A percentile compares a stretch with the other conserved stretches of the same genome.
phyloP scores from a whole-genome alignment of 345 rosid species.

The Aegle marmelos region DNA sequence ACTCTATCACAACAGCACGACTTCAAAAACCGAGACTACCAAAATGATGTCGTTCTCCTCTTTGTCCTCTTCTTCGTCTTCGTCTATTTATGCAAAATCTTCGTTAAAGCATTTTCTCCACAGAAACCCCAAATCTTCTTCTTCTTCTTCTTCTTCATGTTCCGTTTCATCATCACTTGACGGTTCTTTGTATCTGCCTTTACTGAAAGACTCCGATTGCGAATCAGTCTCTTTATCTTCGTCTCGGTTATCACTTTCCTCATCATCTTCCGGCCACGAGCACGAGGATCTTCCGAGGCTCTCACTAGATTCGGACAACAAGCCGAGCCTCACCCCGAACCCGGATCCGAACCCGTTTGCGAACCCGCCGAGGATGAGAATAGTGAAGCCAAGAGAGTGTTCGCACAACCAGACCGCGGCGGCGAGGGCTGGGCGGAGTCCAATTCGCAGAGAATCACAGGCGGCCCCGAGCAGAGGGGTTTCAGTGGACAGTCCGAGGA shows the following conservation, averaged over 20 bases:
- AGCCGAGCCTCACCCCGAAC: conserved; percentile 32
- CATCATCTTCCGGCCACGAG: conserved; percentile 87
- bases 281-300: conserved; percentile 79
- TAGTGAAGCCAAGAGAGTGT: conserved; percentile 52
- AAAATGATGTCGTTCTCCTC: conserved; percentile 19
- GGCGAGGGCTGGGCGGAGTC: conserved; percentile 53
- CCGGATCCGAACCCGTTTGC: conserved; percentile 60
- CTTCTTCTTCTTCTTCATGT: conserved; percentile 23
- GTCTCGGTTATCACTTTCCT: conserved; percentile 79
- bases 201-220: conserved; percentile 61
- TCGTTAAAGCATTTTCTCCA: conserved; percentile 59
- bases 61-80: too few relatives aligned
- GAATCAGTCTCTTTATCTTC: conserved; percentile 71
- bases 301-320: conserved; percentile 73
- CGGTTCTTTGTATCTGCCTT: conserved; percentile 54
- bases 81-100: conserved; percentile 43
- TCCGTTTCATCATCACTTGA: conserved; percentile 27
- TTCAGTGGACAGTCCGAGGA: conserved; percentile 85
- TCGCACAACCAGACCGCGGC: conserved; percentile 11
- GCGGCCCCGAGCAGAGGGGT: conserved; percentile 53
- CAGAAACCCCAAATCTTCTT: conserved; percentile 54
- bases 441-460: conserved; percentile 42
- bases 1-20: conserved; percentile 35
- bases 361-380: conserved; percentile 61
- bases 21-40: conserved; percentile 26